phyloP scores from a whole-genome alignment of 148 eudicot species.

The Bassia scoparia region DNA sequence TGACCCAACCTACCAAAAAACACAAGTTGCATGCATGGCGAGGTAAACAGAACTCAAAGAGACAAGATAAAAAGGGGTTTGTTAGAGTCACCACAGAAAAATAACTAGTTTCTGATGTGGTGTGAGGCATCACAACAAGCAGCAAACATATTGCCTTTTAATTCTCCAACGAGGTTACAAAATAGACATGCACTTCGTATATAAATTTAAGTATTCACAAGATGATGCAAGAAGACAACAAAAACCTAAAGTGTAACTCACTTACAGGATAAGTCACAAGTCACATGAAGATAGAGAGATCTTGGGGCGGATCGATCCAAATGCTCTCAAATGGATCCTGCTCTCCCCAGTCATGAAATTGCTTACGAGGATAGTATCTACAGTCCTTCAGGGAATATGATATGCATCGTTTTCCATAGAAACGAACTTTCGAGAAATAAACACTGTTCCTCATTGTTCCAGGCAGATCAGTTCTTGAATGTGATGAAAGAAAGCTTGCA shows the following conservation, averaged over 20 bases:
- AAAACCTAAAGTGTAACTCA: slow-evolving; percentile 6
- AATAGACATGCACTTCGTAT: not conserved
- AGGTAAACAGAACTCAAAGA: no score
- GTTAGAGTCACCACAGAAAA: no score
- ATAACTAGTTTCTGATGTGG: not conserved
- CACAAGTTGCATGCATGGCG: not conserved
- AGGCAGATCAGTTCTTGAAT: slow-evolving; percentile 69
- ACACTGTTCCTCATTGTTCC: slow-evolving; percentile 71
- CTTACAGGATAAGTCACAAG: slow-evolving; percentile 20
- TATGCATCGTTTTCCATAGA: slow-evolving; percentile 67
- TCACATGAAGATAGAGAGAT: slow-evolving; percentile 42
- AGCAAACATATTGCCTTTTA: not conserved
- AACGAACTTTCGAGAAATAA: slow-evolving; percentile 74
- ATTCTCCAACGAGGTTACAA: not conserved
- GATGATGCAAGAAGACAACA: slow-evolving; percentile 14
- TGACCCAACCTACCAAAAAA: not conserved
- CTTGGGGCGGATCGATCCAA: slow-evolving; percentile 77
- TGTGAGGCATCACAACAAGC: not conserved
- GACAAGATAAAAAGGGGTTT: no score
- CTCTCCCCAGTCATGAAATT: slow-evolving; percentile 84
- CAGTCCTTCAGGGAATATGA: slow-evolving; percentile 59
- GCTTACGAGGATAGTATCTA: slow-evolving; percentile 75
- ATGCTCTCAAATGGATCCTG: slow-evolving; percentile 83
- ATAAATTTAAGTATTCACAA: not conserved
- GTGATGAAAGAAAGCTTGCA: slow-evolving; percentile 72